Base-by-base conservation (phyloP, 306 rosid species). In the Dicorynia guianensis region DNA sequence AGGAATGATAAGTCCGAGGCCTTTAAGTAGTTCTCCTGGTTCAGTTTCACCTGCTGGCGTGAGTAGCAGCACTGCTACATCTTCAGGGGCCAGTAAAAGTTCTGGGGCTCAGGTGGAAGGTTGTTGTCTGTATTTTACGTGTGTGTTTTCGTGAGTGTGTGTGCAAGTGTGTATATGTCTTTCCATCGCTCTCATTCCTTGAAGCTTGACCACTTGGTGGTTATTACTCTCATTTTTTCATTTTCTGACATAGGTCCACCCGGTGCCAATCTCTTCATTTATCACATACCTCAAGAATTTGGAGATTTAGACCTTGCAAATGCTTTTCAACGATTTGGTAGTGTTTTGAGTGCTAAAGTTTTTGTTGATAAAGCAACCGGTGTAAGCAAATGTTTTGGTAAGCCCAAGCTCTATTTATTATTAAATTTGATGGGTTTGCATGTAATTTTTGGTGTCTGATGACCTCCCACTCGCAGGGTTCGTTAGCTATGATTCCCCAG, bases 371-470 rank as follows among this genome's bases (percentile, higher is more conserved):
- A 93, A 88, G 93, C 97, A 84, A 92, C 99, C 2, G 94, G 99
- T 53, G 93, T 85, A 79, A 96, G 99, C 91, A 96, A 96, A 89
- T 96, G 99, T 84, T 96, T 96, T 36, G 99, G 99, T 96, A 85
- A 90, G 91, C 80, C 19, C 20, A 5, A 68, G 69, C 63, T 44
- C 71, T 35, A 47, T 46, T 42, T 71, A 19, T 46, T 62, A n/a
- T 30, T 76, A 74, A 78, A 71, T 79, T 65, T 71, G 54, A 25
- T 25, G 73, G 49, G 70, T 64, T 81, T 65, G 8, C 19, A 11
- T 38, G 74, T 67, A 71, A 54, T 46, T 72, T 38, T 58, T 57
- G 53, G 63, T 77, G 33, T 74, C 85, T 88, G 56, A 85, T 47
- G 70, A 35, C 11, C 60, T 74, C 35, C 68, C 64, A 61, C 82